Percentiles rank a stretch among this genome's conserved stretches.
Evolutionary conservation across 2,329 filamentous ascomycete genomes (phyloP).

Genomic region (Boeremia exigua): DNA sequence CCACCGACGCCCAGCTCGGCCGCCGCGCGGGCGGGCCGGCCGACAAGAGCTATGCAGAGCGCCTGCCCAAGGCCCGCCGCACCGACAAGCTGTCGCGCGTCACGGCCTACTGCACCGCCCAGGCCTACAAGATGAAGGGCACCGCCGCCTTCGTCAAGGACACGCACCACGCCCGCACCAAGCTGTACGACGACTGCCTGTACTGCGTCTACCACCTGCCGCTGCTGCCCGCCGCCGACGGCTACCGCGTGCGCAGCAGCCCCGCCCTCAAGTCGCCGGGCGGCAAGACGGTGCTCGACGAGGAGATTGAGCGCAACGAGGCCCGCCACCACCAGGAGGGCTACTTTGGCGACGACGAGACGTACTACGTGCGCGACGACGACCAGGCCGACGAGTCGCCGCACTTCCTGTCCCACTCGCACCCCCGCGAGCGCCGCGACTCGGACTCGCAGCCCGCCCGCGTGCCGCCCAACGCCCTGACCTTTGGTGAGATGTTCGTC

Average conservation of each 20-base stretch:
- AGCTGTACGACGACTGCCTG: slow-evolving; percentile 96
- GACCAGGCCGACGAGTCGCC: slow-evolving; percentile 23
- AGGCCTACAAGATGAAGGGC: slow-evolving; percentile 86
- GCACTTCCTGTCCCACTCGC: slow-evolving; percentile 11
- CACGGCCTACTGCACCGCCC: slow-evolving; percentile 95
- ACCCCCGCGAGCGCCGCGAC: slow-evolving; percentile 26
- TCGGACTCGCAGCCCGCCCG: slow-evolving; percentile 47
- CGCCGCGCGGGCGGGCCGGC: slow-evolving; percentile 67
- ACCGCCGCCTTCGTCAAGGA: slow-evolving; percentile 89
- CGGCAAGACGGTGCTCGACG: slow-evolving; percentile 88
- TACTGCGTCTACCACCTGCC: slow-evolving; percentile 96
- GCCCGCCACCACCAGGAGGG: slow-evolving; percentile 87
- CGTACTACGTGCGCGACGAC: slow-evolving; percentile 55
- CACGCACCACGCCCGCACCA: slow-evolving; percentile 88
- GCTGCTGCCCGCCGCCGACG: slow-evolving; percentile 81
- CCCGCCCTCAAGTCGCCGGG: slow-evolving; percentile 92
- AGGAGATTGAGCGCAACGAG: slow-evolving; percentile 96
- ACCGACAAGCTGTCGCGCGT: slow-evolving; percentile 87
- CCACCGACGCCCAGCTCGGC: slow-evolving; percentile 70
- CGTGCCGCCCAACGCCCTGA: slow-evolving; percentile 73
- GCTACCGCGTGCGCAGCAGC: slow-evolving; percentile 86
- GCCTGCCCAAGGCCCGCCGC: slow-evolving; percentile 84
- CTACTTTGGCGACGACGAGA: slow-evolving; percentile 78
- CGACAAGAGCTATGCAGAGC: slow-evolving; percentile 92
- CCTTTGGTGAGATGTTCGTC: slow-evolving; percentile 94